Base-by-base conservation (phyloP, 2,329 filamentous ascomycete species). In the Neofusicoccum cordaticola region DNA sequence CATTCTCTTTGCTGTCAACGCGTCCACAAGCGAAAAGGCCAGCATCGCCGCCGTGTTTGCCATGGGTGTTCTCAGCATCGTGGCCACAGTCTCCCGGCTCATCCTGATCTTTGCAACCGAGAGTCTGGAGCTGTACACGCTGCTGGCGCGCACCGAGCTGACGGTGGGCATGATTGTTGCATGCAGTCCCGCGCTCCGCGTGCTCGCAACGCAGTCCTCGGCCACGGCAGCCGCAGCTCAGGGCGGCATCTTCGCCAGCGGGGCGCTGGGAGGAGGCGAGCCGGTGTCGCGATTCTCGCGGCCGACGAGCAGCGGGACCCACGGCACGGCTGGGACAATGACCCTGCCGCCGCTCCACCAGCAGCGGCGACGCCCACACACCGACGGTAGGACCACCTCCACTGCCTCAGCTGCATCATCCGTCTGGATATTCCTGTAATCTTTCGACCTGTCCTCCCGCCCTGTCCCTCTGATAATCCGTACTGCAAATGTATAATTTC, bases 21-120 rank as follows among this genome's bases (percentile, higher is more conserved):
- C 52, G 7, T 57, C 52, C 0, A 34, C 52, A 4, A 37, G 17
- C 19, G 52, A 57, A 9, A 57, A 57, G n/a, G 35, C 37, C 19
- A 44, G 52, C 52, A 57, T 57, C 13, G 52, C 52, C 17, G 52
- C 37, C 9, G 13, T 57, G 9, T 57, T 44, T 13, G 37, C 52
- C 19, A 57, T 57, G 52, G 52, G 52, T 12, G 39, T 57, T 12
- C 52, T 57, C 37, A 44, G 52, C n/a, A 42, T 57, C 12, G 52
- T 15, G 19, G 52, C 52, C 4, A 57, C 52, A 8, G 52, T 44
- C 1, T 42, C 37, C 11, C 52, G 52, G n/a, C 37, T 57, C 4
- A 11, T 42, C 17, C 9, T 39, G 37, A 12, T 19, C 34, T 57
- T 57, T 11, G 52, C 52, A 4, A 57, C 52, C 1, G 52, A 57